Evolutionary conservation across 2,329 filamentous ascomycete genomes (phyloP), one percentile per base, ranked within the genome.

Genomic region (Fusarium xylarioides): DNA sequence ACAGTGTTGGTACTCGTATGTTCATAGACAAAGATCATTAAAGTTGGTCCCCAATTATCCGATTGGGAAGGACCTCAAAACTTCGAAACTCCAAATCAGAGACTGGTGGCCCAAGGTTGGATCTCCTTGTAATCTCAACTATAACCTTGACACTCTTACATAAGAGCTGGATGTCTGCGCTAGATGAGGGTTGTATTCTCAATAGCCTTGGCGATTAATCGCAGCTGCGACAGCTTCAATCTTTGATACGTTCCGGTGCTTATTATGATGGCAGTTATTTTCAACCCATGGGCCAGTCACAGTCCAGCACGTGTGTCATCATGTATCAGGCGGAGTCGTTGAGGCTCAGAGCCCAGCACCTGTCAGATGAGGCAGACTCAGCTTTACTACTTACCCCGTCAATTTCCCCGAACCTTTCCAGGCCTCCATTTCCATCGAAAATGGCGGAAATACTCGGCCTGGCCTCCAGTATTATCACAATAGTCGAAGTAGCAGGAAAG

Each of bases 391-490:
- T 9, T 23, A 50, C 21, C 11, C 3, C 1, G 4, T 1, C 1
- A n/a, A n/a, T n/a, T n/a, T 34, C 11, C 6, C 28, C 47, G 0
- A 5, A 11, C 19, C 4, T 8, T 12, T 18, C 28, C 11, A n/a
- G 6, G 3, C 0, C 11, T 10, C 6, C n/a, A 52, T 16, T 2
- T 14, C 8, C 9, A 35, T 21, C 9, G n/a, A 5, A n/a, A 2
- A 76, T 76, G 73, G 71, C 74, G 7, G 74, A 74, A 16, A 40
- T 46, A 1, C 56, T 76, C 2, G 60, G 73, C 18, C 9, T 74
- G 8, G 71, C 65, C 1, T 68, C 71, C 1, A 61, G 71, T 32
- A 63, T 66, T 18, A 76, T 76, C 35, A 63, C 73, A 8, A 52
- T 76, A 9, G 62, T 70, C 3, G 57, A 62, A 14, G 63, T 72